phyloP scores from a whole-genome alignment of 495 filamentous ascomycete genomes.

The Neurospora intermedia region DNA sequence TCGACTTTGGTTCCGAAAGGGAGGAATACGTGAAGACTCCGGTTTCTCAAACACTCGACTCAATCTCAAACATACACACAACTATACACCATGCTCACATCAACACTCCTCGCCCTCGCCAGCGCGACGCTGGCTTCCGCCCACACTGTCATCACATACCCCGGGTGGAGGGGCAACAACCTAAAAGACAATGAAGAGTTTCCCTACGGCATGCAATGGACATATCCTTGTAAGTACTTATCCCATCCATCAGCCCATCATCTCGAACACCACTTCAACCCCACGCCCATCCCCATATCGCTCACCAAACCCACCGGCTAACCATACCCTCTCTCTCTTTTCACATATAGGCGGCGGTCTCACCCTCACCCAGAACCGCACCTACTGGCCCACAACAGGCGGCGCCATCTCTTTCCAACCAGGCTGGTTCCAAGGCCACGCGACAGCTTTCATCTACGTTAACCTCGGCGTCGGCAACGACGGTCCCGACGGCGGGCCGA shows the following conservation, averaged over 20 bases:
- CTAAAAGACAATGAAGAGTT: constrained; percentile 67
- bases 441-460: constrained; percentile 77
- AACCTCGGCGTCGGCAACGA: constrained; percentile 82
- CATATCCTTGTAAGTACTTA: constrained; percentile 78
- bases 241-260: not conserved
- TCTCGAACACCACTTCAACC: too few species aligned
- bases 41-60: not conserved
- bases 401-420: constrained; percentile 83
- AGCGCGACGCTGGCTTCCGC: constrained; percentile 50
- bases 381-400: constrained; percentile 80
- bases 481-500: constrained; percentile 45
- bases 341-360: constrained; percentile 67
- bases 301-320: not conserved
- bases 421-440: constrained; percentile 89
- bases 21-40: not conserved
- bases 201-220: constrained; percentile 96
- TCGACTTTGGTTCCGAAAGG: not conserved
- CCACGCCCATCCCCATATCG: not conserved
- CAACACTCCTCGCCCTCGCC: constrained; percentile 39
- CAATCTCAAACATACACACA: constrained; percentile 1
- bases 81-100: constrained; percentile 37
- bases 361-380: constrained; percentile 66
- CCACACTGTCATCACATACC: constrained; percentile 87
- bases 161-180: constrained; percentile 91
- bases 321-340: constrained; percentile 1